A percentile compares a stretch with the other conserved stretches of the same genome.
Conservation (phyloP, 1,284 basidiomycete genomes). For the Ustilago nuda region DNA sequence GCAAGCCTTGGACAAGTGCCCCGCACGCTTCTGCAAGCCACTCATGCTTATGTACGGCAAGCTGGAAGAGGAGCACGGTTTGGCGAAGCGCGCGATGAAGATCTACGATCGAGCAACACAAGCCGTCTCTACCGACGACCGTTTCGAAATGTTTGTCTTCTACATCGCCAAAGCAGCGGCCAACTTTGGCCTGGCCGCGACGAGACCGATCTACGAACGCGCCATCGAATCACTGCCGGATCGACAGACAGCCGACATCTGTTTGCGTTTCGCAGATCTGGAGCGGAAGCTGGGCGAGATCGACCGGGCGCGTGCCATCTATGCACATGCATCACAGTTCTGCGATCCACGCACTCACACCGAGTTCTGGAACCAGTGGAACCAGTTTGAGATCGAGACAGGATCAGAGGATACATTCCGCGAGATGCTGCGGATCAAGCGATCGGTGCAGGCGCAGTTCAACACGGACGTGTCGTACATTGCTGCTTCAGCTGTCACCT, state of each 20-base stretch:
- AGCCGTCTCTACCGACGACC: slow-evolving; percentile 87
- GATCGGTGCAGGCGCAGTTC: slow-evolving; percentile 97
- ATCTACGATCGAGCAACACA: slow-evolving; percentile 93
- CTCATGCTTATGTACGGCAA: slow-evolving; percentile 95
- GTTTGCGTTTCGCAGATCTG: slow-evolving; percentile 91
- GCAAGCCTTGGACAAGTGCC: slow-evolving; percentile 96
- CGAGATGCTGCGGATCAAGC: slow-evolving; percentile 97
- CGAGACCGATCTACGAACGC: slow-evolving; percentile 94
- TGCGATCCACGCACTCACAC: slow-evolving; percentile 89
- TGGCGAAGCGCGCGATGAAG: slow-evolving; percentile 94
- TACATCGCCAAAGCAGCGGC: slow-evolving; percentile 95
- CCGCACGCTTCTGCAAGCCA: slow-evolving; percentile 91
- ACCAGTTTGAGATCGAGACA: slow-evolving; percentile 93
- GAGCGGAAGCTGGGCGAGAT: slow-evolving; percentile 99
- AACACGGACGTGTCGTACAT: slow-evolving; percentile 84
- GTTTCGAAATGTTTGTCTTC: slow-evolving; percentile 96
- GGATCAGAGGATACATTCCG: slow-evolving; percentile 98
- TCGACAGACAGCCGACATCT: slow-evolving; percentile 96
- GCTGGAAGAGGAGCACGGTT: slow-evolving; percentile 92
- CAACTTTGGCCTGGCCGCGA: slow-evolving; percentile 95
- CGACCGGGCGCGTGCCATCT: slow-evolving; percentile 94
- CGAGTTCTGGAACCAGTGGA: slow-evolving; percentile 97
- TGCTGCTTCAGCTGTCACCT: slow-evolving; percentile 62
- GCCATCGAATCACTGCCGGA: slow-evolving; percentile 95
- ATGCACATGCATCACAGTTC: slow-evolving; percentile 97